These are phyloP conservation scores for Podila minutissima DNA, from an alignment of 192 early-diverging fungal genomes.

Conservation along the genomic window DNA sequence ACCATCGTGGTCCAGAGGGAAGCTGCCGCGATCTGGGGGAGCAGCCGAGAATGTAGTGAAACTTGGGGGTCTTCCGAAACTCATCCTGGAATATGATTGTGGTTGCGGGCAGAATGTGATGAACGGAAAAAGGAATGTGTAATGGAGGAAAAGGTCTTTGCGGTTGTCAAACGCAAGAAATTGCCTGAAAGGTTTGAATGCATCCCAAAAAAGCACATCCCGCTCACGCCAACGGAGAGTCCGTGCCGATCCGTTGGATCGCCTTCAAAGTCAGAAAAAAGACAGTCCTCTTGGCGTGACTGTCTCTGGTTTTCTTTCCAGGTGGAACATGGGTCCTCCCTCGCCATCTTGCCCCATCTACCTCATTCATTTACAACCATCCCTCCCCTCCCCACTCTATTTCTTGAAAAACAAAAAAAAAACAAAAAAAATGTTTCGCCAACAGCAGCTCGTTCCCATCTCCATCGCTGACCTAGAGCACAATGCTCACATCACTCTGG, in stretches of 20 bases:
- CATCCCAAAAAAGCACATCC: no score
- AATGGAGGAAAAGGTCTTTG: neutral
- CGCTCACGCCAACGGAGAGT: no score
- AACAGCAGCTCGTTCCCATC: conserved; percentile 39
- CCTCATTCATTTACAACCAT: neutral
- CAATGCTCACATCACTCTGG: conserved; percentile 53
- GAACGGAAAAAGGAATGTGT: neutral
- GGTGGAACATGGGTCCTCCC: neutral
- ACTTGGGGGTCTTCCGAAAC: conserved; percentile 79
- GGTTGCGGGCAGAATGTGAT: neutral
- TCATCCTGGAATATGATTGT: conserved; percentile 59
- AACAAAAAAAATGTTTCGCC: conserved; percentile 19
- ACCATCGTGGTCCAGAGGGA: conserved; percentile 90
- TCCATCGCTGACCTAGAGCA: conserved; percentile 43
- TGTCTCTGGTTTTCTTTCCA: neutral
- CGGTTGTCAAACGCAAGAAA: neutral
- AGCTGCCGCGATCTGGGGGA: conserved; percentile 90
- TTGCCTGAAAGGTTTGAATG: no score
- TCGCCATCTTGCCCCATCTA: neutral
- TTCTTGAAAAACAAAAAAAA: neutral
- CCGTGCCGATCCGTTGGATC: no score
- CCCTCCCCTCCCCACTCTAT: neutral
- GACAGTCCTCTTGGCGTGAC: no score
- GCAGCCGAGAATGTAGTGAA: conserved; percentile 67
- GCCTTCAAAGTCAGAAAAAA: no score